Evolutionary conservation across 495 filamentous ascomycete genomes (phyloP).

Genomic region (Staphylotrichum longicolle): DNA sequence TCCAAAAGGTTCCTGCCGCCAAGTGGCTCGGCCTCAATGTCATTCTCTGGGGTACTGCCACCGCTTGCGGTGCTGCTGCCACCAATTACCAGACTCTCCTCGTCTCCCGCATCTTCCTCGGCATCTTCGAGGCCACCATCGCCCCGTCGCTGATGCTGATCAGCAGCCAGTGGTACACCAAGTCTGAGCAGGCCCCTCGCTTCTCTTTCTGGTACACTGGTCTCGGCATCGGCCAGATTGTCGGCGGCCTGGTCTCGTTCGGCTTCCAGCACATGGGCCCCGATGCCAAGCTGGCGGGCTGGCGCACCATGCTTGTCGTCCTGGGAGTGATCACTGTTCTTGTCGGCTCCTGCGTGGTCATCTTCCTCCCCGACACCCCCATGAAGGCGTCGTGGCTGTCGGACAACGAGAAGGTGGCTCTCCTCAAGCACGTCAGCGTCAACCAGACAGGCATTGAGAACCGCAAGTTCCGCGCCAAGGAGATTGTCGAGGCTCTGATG

Average conservation of each 20-base stretch:
- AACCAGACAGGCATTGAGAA: constrained; percentile 55
- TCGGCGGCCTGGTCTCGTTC: constrained; percentile 60
- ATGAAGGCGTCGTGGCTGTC: constrained; percentile 52
- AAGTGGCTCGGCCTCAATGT: constrained; percentile 59
- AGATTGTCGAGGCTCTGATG: constrained; percentile 38
- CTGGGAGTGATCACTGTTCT: constrained; percentile 55
- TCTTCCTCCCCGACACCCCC: constrained; percentile 55
- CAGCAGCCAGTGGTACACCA: constrained; percentile 59
- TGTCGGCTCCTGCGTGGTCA: constrained; percentile 44
- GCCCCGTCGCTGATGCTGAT: constrained; percentile 58
- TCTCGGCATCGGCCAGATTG: constrained; percentile 59
- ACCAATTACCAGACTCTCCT: constrained; percentile 37
- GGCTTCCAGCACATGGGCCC: constrained; percentile 56
- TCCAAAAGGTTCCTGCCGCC: constrained; percentile 54
- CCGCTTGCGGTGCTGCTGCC: constrained; percentile 39
- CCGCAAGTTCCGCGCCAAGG: constrained; percentile 46
- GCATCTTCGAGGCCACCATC: constrained; percentile 63
- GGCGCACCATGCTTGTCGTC: constrained; percentile 62
- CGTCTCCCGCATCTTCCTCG: constrained; percentile 54
- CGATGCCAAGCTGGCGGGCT: constrained; percentile 48
- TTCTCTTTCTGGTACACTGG: constrained; percentile 66
- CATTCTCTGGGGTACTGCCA: constrained; percentile 49
- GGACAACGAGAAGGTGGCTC: constrained; percentile 47
- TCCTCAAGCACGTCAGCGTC: constrained; percentile 41
- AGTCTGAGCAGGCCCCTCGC: constrained; percentile 58